A percentile compares a stretch with the other conserved stretches of the same genome.
Conservation (phyloP, 2,329 filamentous ascomycete species). For the Fusarium sp. region DNA sequence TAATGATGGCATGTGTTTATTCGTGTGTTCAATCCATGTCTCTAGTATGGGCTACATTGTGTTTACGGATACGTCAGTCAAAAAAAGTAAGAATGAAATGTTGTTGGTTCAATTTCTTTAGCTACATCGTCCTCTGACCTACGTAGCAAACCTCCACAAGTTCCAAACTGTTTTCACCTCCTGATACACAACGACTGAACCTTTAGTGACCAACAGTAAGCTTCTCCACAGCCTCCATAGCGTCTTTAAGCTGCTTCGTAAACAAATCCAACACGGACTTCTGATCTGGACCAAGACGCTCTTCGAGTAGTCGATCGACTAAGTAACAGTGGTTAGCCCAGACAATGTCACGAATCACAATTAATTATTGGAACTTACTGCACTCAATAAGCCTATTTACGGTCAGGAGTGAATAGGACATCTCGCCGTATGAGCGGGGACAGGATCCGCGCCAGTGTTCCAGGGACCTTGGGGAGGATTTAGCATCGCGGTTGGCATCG, state of each 20-base stretch:
- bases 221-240: background rate
- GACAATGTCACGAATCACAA: background rate
- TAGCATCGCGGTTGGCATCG: background rate
- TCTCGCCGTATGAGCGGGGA: background rate
- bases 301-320: background rate
- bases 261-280: background rate
- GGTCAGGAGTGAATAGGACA: background rate
- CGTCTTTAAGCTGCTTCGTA: background rate
- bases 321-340: background rate
- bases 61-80: too few species aligned
- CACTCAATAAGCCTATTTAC: background rate
- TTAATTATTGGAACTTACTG: background rate
- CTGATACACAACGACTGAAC: background rate
- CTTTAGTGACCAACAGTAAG: background rate
- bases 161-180: background rate
- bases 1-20: too few species aligned
- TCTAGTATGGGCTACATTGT: too few species aligned
- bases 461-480: background rate
- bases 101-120: background rate
- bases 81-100: too few species aligned
- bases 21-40: too few species aligned
- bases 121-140: background rate
- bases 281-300: background rate
- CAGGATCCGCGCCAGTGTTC: background rate
- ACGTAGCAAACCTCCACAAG: background rate